phyloP scores from a whole-genome alignment of 2,329 filamentous ascomycete species.

The Talaromyces verruculosus region DNA sequence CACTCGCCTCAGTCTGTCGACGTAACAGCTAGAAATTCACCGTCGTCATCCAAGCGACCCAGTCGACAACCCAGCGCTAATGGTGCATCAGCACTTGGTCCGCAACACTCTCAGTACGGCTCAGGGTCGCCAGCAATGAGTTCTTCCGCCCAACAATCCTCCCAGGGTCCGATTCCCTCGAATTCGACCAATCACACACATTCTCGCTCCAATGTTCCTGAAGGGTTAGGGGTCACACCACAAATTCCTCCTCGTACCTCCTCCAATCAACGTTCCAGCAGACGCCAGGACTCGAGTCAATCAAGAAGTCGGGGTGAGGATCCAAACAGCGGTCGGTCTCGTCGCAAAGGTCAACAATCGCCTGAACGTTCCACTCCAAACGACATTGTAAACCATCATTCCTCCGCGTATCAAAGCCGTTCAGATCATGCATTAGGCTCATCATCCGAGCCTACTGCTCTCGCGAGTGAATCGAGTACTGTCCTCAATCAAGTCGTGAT shows the following conservation, averaged over 20 bases:
- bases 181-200: constrained; percentile 32
- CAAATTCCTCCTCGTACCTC: constrained; percentile 80
- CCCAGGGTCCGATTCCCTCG: constrained; percentile 39
- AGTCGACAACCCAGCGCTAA: constrained; percentile 24
- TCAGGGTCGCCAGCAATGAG: constrained; percentile 43
- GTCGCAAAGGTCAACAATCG: constrained; percentile 49
- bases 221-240: constrained; percentile 59
- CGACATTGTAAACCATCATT: constrained; percentile 40
- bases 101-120: constrained; percentile 33
- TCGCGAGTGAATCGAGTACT: constrained; percentile 74
- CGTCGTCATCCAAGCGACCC: constrained; percentile 28
- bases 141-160: constrained; percentile 47
- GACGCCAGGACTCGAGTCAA: constrained; percentile 35
- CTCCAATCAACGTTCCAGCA: constrained; percentile 61
- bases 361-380: constrained; percentile 49
- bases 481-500: constrained; percentile 75
- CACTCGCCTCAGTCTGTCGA: constrained; percentile 49
- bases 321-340: constrained; percentile 44
- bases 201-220: constrained; percentile 37
- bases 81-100: constrained; percentile 29
- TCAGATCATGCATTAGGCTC: constrained; percentile 49
- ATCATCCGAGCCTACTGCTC: constrained; percentile 58
- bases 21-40: constrained; percentile 48
- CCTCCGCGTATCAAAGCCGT: constrained; percentile 34
- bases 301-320: constrained; percentile 40